Evolutionary conservation across 352 stramenopile genomes (phyloP), one percentile per base, ranked within the genome.

Genomic region (Pythium aphanidermatum): DNA sequence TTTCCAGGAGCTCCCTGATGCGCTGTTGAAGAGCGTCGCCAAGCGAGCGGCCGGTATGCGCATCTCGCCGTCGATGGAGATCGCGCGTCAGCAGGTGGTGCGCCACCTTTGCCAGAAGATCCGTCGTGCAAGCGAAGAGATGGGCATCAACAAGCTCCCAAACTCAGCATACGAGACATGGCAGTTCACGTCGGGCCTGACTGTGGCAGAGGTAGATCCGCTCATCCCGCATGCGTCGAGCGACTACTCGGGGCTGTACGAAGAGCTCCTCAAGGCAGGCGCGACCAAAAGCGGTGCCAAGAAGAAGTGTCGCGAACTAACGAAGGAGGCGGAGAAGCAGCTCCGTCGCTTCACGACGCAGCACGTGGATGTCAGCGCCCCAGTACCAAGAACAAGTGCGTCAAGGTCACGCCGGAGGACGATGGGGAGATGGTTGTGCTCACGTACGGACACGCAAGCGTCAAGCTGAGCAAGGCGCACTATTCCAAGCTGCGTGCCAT

Each of bases 81-180:
- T 92, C 46, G 60, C 65, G 13, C 66, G 80, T 0, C 76, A 92
- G 39, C 74, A 90, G 46, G 70, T 64, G 5, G 63, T 92, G 42
- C 77, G 71, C 26, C 54, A 68, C 36, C 51, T 93, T 24, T 89
- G 75, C 50, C 59, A 60, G 58, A 82, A 81, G 56, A 88, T 93
- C 51, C 63, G 60, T 4, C 67, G 65, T 43, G 67, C 71, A 7
- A 71, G 65, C 45, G 82, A 90, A 40, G 65, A 86, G 37, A 65
- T 93, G 60, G 82, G 82, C 24, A 77, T 93, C 45, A 61, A 55
- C 30, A 86, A 86, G 47, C 58, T 91, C 45, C 70, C 81, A 20
- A 91, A 89, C 53, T 84, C 81, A 46, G 74, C 63, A n/a, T 89
- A 83, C 60, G 81, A 93, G 60, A 85, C 74, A 23, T 93, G 78